These are phyloP conservation scores for Crithidia sp. DNA, from an alignment of 208 protist species.

Conservation along the genomic window DNA sequence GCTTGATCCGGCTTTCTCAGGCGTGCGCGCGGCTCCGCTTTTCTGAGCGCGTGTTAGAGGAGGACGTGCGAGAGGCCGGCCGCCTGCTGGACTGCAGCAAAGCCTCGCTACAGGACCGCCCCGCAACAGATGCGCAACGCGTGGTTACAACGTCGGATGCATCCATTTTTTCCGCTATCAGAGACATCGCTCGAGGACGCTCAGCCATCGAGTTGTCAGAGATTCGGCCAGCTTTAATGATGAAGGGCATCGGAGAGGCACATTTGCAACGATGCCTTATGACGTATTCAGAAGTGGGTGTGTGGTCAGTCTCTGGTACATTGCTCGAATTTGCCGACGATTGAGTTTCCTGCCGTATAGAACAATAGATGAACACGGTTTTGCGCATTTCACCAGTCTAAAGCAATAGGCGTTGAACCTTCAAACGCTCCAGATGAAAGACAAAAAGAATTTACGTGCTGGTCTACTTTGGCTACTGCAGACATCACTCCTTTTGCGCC, in stretches of 20 bases:
- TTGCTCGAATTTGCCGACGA: constrained; percentile 80
- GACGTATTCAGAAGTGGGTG: constrained; percentile 83
- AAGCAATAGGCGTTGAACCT: no score
- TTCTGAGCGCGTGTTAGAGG: constrained; percentile 72
- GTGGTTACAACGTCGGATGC: constrained; percentile 79
- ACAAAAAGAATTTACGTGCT: no score
- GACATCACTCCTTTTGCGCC: no score
- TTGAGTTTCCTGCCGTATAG: constrained; percentile 15
- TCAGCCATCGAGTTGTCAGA: constrained; percentile 64
- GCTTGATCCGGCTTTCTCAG: constrained; percentile 96
- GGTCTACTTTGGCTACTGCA: no score
- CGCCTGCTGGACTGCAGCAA: constrained; percentile 90
- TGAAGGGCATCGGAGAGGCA: constrained; percentile 78
- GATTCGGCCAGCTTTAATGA: constrained; percentile 77
- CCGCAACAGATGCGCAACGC: constrained; percentile 46
- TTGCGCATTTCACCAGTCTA: not conserved
- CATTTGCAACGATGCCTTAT: constrained; percentile 81
- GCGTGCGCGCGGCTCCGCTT: constrained; percentile 91
- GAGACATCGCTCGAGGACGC: constrained; percentile 72
- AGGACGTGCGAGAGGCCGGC: constrained; percentile 92
- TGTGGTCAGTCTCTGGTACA: constrained; percentile 73
- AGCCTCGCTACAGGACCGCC: constrained; percentile 74
- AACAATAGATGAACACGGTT: constrained; percentile 11
- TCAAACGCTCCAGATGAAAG: no score
- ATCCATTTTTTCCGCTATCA: constrained; percentile 82